phyloP scores from a whole-genome alignment of 257 asterid species.

The Solanum ossicruentum region DNA sequence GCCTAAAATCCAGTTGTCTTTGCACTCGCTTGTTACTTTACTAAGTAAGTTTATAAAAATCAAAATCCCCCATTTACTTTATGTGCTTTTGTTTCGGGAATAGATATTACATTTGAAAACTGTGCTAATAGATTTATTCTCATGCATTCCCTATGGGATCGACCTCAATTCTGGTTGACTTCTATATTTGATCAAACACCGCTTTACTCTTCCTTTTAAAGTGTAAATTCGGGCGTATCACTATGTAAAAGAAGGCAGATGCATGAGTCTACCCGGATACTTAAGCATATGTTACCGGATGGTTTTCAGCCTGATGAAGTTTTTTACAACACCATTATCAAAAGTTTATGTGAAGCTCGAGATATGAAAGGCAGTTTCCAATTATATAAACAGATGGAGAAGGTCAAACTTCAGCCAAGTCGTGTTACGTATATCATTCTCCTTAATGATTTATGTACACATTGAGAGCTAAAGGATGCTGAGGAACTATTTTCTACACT shows the following conservation, averaged over 20 bases:
- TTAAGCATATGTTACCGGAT: conserved; percentile 33
- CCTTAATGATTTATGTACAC: conserved; percentile 48
- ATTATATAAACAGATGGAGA: conserved; percentile 36
- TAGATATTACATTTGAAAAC: too few species aligned
- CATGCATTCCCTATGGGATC: too few species aligned
- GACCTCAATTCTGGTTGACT: too few species aligned
- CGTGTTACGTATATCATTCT: conserved; percentile 49
- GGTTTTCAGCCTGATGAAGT: conserved; percentile 51
- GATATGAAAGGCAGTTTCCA: conserved; percentile 27
- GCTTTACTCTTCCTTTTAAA: too few species aligned
- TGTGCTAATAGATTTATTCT: too few species aligned
- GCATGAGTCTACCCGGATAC: conserved; percentile 26
- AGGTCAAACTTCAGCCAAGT: conserved; percentile 32
- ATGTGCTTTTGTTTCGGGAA: too few species aligned
- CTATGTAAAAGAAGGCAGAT: conserved; percentile 42
- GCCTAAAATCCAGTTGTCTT: too few species aligned
- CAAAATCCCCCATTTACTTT: too few species aligned
- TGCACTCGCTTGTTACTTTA: too few species aligned
- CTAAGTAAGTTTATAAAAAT: too few species aligned
- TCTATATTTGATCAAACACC: too few species aligned
- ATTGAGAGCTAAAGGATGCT: conserved; percentile 42
- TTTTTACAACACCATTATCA: conserved; percentile 50
- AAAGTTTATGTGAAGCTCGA: conserved; percentile 36
- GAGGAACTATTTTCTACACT: conserved; percentile 36
- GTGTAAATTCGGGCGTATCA: too few species aligned